Conservation (phyloP, 2,329 filamentous ascomycete species). For the Epichloe sibirici region DNA sequence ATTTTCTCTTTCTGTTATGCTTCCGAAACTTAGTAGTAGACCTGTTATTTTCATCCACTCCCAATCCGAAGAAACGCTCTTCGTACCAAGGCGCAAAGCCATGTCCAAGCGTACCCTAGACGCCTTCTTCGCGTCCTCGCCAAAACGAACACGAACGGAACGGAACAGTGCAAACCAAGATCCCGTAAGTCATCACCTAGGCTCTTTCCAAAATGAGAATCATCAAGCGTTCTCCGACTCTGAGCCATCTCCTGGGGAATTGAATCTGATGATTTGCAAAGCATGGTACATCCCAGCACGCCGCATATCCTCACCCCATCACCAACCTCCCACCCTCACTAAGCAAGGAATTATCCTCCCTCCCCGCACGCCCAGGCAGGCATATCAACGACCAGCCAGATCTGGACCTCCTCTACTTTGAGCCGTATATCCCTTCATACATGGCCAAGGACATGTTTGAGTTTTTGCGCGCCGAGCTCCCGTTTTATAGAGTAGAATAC, state of each 20-base stretch:
- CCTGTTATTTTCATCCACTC: too few relatives aligned
- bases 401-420: conserved; percentile 63
- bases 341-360: conserved; percentile 25
- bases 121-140: conserved; percentile 43
- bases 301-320: conserved; percentile 40
- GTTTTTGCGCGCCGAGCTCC: conserved; percentile 58
- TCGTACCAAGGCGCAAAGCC: conserved; percentile 2
- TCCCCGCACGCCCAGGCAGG: conserved; percentile 40
- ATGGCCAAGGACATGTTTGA: conserved; percentile 50
- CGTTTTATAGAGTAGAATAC: conserved; percentile 67
- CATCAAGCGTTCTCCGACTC: background rate
- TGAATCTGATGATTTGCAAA: background rate
- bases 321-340: conserved; percentile 27
- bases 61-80: background rate
- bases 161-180: conserved; percentile 1
- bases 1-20: too few relatives aligned
- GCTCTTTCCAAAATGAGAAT: too few relatives aligned
- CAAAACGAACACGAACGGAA: conserved; percentile 12
- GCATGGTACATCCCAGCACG: conserved; percentile 22
- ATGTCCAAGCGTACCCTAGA: conserved; percentile 46
- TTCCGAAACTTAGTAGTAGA: too few relatives aligned
- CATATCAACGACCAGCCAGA: conserved; percentile 55
- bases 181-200: background rate
- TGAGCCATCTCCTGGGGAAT: background rate
- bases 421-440: conserved; percentile 53